Evolutionary conservation across 768 basidiomycete genomes (phyloP), one percentile per base, ranked within the genome.

Genomic region (Tephrocybe sp.): DNA sequence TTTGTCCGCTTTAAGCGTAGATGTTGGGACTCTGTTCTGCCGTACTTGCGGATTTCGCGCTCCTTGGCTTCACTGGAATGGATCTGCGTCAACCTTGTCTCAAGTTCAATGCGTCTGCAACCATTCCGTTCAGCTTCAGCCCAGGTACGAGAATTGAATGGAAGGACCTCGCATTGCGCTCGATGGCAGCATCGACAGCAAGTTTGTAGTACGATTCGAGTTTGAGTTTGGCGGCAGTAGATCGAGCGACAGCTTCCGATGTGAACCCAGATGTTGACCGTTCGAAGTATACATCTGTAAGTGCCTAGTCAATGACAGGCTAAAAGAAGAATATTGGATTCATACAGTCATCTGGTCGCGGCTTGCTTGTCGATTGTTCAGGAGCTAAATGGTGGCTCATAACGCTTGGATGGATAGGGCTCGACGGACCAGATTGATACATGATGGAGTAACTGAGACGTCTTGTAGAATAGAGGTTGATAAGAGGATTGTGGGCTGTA

Each of bases 181-280:
- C 94, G 56, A 99, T 96, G 42, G 96, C 96, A 55, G 92, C 82
- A 66, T 98, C 94, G 31, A 99, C 96, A 4, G 95, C 93, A 51
- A 98, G 89, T 70, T 98, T 98, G 78, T 99, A 99, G 74, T 87
- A 98, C 40, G 95, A 90, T 70, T 96, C 95, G 49, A 99, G 85
- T 70, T 97, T 97, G 68, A 98, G 83, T 67, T 97, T 97, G 16
- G 95, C 93, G 20, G 89, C 90, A 42, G 92, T 96, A 7, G 92
- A 87, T 44, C 89, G 89, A 51, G 93, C 92, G 46, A 92, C 79
- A 16, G 92, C 88, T 64, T 90, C 86, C 56, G 92, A 83, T 14
- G 87, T 87, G 75, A 96, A 95, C 51, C 80, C 83, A 36, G 77
- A 72, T 1, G 89, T 88, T 45, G 85, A 85, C 55, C 96, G 81